Evolutionary conservation across 768 basidiomycete species (phyloP), one percentile per base, ranked within the genome.

Genomic region (Clitopilus passeckerianus): DNA sequence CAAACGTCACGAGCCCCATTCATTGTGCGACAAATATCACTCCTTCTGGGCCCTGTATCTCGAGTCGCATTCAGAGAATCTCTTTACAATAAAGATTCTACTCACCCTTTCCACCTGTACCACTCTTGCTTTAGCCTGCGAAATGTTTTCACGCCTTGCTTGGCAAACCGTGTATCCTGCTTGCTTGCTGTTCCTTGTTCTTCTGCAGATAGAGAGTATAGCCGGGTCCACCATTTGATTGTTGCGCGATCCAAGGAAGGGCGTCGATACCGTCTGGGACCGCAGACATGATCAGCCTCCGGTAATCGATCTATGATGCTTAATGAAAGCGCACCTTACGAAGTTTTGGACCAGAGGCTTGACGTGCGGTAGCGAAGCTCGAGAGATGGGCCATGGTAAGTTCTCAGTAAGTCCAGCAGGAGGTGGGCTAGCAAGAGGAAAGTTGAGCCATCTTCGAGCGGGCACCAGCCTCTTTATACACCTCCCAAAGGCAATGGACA

Each of bases 91-190:
- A 3, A 7, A 30, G 27, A 30, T 30, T 30, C n/a, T 27, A 50
- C 64, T 65, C 57, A 65, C 66, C 20, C 57, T 60, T 6, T 61
- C 57, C 33, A 71, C 62, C 56, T 68, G 61, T 1, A 74, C 60
- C 18, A 73, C 63, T 55, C 59, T 67, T 12, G 68, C 71, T 1
- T 67, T 67, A 22, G 73, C 73, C 35, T 62, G 68, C 22, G 56
- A 63, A 2, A 73, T 54, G 34, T 63, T 71, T 55, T 74, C 70
- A 53, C 70, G 66, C 16, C 69, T 66, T 30, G 64, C 60, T 34
- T 50, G 46, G 74, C 71, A 24, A 72, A 65, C 43, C 66, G 65
- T 66, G 72, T 71, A 72, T 70, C 72, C 34, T 69, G 68, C 22
- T 63, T 64, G 22, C 41, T 56, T 6, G 35, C 59, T 9, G 27